A percentile compares a stretch with the other conserved stretches of the same genome.
Evolutionary conservation across 257 asterid genomes (phyloP).

Genomic region (Ilex aquifolium): DNA sequence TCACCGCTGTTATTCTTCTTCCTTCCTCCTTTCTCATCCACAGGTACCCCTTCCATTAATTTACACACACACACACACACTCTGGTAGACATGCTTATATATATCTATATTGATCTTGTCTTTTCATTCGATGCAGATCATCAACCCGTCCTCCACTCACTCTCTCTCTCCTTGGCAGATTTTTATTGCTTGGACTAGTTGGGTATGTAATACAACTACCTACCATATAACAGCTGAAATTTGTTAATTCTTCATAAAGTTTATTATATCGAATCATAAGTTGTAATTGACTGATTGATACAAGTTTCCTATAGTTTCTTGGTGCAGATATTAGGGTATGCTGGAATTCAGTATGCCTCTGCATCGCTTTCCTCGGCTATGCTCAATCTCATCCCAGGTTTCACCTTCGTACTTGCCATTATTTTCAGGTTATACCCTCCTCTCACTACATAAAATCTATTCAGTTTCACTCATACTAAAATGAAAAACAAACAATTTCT

Average conservation of each 20-base stretch:
- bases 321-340: conserved; percentile 50
- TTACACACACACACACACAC: not conserved
- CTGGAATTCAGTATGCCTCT: conserved; percentile 44
- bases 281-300: not conserved
- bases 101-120: too few species aligned
- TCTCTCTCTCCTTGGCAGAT: conserved; percentile 34
- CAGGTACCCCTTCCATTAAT: conserved; percentile 27
- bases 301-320: conserved; percentile 23
- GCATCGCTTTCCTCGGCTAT: conserved; percentile 52
- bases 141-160: conserved; percentile 33
- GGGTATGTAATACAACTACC: conserved; percentile 34
- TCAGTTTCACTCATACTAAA: too few species aligned
- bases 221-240: too few species aligned
- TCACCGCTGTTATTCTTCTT: conserved; percentile 41
- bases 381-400: conserved; percentile 59
- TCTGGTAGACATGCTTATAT: not conserved
- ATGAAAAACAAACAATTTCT: not conserved
- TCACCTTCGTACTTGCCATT: conserved; percentile 55
- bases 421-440: conserved; percentile 37
- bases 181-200: conserved; percentile 55
- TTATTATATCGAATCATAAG: not conserved
- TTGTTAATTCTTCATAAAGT: not conserved
- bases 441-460: not conserved
- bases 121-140: conserved; percentile 27
- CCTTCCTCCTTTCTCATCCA: conserved; percentile 31